phyloP scores from a whole-genome alignment of 495 filamentous ascomycete genomes.

The Penicillium atrosanguineum region DNA sequence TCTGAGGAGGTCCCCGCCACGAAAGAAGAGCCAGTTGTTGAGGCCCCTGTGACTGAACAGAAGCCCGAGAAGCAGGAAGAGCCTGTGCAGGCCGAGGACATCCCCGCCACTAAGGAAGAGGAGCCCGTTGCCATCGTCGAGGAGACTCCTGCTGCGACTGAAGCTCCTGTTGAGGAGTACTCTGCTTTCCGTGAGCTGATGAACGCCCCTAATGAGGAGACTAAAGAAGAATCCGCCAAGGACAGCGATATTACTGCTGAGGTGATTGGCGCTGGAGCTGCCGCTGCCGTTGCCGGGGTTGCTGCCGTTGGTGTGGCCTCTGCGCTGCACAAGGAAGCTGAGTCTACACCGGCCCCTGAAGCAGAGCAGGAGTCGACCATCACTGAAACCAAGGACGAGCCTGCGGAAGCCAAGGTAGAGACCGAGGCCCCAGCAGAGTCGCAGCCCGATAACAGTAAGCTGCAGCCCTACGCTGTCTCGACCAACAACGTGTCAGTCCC shows the following conservation, averaged over 20 bases:
- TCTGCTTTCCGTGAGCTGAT: not conserved
- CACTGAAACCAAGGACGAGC: constrained; percentile 1
- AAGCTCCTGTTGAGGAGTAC: constrained; percentile 10
- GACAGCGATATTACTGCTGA: constrained; percentile 23
- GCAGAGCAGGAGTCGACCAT: constrained; percentile 6
- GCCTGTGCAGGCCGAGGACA: not conserved
- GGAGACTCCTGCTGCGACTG: not conserved
- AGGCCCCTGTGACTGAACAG: not conserved
- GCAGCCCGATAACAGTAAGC: constrained; percentile 31
- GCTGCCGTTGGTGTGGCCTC: constrained; percentile 22
- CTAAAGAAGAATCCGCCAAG: constrained; percentile 14
- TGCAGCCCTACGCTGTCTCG: constrained; percentile 11
- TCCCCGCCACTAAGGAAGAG: constrained; percentile 9
- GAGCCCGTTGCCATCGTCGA: not conserved
- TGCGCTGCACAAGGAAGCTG: constrained; percentile 17
- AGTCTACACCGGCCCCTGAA: constrained; percentile 8
- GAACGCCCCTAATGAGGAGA: not conserved
- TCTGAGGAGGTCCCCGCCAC: constrained; percentile 1
- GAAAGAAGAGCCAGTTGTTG: not conserved
- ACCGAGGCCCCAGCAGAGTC: constrained; percentile 10
- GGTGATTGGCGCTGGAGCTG: constrained; percentile 27
- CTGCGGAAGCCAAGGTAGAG: constrained; percentile 19
- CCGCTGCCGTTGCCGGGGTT: constrained; percentile 22
- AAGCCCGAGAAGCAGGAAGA: not conserved
- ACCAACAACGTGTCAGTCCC: constrained; percentile 17